Conservation (phyloP, 441 rosid genomes). For the California macrophylla region DNA sequence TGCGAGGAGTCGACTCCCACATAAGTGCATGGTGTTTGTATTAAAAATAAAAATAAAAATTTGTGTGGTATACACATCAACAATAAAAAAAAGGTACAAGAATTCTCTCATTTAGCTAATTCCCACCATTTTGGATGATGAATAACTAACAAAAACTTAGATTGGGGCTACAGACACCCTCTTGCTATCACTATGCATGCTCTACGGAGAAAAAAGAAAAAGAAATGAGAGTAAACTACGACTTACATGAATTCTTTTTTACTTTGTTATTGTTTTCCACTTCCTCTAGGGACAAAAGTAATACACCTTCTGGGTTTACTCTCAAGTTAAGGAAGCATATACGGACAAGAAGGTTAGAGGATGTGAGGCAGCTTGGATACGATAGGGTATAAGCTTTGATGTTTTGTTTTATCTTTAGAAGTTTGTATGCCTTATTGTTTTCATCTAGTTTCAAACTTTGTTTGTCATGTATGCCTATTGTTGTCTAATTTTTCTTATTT, state of each 20-base stretch:
- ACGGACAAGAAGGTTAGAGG: constrained; percentile 89
- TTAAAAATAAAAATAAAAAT: no score
- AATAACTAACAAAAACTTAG: not conserved
- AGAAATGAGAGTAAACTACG: not conserved
- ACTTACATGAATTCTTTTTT: not conserved
- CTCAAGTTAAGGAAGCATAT: constrained; percentile 84
- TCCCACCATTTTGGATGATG: not conserved
- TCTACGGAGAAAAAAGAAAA: not conserved
- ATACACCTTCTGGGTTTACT: constrained; percentile 96
- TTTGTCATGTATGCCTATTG: not conserved
- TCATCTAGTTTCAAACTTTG: not conserved
- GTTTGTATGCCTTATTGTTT: not conserved
- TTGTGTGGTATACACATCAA: not conserved
- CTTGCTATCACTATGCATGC: not conserved
- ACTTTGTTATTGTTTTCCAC: constrained; percentile 3
- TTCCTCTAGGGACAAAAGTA: constrained; percentile 73
- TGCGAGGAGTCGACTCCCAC: not conserved
- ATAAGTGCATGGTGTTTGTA: not conserved
- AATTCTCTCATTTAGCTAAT: not conserved
- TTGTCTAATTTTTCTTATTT: constrained; percentile 12
- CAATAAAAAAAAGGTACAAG: no score
- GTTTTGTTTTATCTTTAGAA: not conserved
- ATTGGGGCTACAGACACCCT: not conserved
- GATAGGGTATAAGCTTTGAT: constrained; percentile 53
- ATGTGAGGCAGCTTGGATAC: constrained; percentile 93